Base-by-base conservation (phyloP, 2,329 filamentous ascomycete genomes). In the Penicillium frequentans region DNA sequence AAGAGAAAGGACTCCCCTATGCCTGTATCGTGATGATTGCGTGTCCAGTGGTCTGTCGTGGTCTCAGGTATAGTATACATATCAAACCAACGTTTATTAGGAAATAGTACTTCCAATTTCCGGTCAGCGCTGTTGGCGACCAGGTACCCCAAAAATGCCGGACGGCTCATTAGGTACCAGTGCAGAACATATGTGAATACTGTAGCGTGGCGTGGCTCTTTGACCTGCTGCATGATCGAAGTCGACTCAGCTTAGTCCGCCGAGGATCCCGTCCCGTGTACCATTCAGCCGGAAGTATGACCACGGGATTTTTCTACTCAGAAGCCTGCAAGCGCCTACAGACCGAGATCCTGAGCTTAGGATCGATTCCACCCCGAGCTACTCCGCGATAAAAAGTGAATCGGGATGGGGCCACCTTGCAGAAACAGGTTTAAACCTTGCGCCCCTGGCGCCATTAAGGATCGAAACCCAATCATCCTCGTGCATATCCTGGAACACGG, bases 401-500 rank as follows among this genome's bases (percentile, higher is more conserved):
- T 9, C 16, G 9, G n/a, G n/a, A 39, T 42, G 19, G 8, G 19
- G 13, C 19, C 39, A 42, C 9, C 39, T 42, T 33, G 46, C 50
- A 37, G n/a, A 55, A 60, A 37, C 37, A 50, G 49, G 54, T 10
- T 44, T 50, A 54, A 24, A 19, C 55, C 51, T 31, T 47, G 52
- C 48, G 54, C 46, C 37, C 52, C 52, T 49, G 53, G 55, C 60
- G 60, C 54, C 58, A 51, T 37, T 9, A 58, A 57, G 31, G 55
- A 56, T 55, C 53, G 26, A 49, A 14, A 49, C 31, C 21, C 45
- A 50, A 31, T 27, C 39, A 19, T 43, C 33, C 24, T 56, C 56
- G 3, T 61, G 56, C 59, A 61, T 63, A 58, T 61, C 61, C 61
- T 59, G 61, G 59, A 56, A 61, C 53, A 52, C 51, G 45, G 52